Base-by-base conservation (phyloP, 1,284 basidiomycete genomes). In the Fomitopsis pinicola region DNA sequence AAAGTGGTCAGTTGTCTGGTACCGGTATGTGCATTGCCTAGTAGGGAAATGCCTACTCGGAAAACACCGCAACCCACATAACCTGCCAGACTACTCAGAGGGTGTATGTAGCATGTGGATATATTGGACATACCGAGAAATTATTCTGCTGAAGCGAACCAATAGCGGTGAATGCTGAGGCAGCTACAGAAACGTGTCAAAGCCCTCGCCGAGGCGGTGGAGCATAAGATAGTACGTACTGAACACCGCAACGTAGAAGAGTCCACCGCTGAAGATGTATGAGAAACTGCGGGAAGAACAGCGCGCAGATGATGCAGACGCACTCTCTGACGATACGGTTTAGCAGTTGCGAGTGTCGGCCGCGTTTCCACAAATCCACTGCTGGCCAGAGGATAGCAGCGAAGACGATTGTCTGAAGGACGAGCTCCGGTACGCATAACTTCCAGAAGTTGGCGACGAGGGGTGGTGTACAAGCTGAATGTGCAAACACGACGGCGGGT, bases 391-490 rank as follows among this genome's bases (percentile, higher is more conserved):
- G 17, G 8, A 40, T 59, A 17, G 52, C 58, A 33, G 30, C 30
- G 42, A 42, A 59, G 28, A 59, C 7, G n/a, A 59, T 36, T 10
- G 58, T 59, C 28, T 59, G 58, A 2, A 59, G 33, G 52, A 55
- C 26, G 26, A 59, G 36, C 35, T 55, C 53, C 10, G 58, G 58
- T 14, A 44, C 35, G 30, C 26, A 59, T n/a, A 59, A 22, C 28
- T 30, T 53, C 58, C 50, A 59, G n/a, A 38, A 42, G 12, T 63
- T 42, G 3, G 42, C 57, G 4, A 68, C 45, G 12, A 48, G 19
- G 26, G 19, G 19, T 12, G 61, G n/a, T 60, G 45, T 14, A 67
- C 65, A 12, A 26, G 65, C 63, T 3, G 62, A 63, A 2, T 62
- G 64, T 1, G 65, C 7, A 26, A 36, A 19, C 42, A 65, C 17